Percentiles rank a stretch among this genome's conserved stretches.
These are phyloP conservation scores for Malus orientalis DNA, from an alignment of 306 rosid genomes.

Conservation along the genomic window DNA sequence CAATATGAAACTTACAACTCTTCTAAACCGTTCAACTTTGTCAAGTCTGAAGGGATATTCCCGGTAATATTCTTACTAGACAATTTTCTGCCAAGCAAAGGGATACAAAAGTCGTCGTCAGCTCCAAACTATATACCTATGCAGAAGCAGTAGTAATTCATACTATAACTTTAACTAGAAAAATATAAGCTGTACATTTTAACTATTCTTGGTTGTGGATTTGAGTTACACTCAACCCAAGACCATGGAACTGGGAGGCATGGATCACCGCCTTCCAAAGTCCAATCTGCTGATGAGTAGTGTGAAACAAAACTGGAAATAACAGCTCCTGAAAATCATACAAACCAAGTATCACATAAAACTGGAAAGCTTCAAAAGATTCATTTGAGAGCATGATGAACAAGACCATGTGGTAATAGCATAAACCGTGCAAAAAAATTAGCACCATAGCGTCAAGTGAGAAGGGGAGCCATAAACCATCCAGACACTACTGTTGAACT, in stretches of 20 bases:
- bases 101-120: slow-evolving; percentile 22
- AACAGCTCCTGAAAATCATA: slow-evolving; percentile 46
- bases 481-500: slow-evolving; percentile 3
- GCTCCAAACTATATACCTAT: slow-evolving; percentile 11
- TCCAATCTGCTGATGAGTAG: slow-evolving; percentile 62
- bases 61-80: slow-evolving; percentile 74
- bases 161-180: slow-evolving; percentile 5
- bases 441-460: not conserved
- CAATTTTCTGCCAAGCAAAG: slow-evolving; percentile 52
- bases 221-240: slow-evolving; percentile 80
- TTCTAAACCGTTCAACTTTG: slow-evolving; percentile 63
- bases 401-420: not conserved
- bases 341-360: slow-evolving; percentile 26
- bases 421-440: not conserved
- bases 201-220: slow-evolving; percentile 68
- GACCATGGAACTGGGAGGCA: slow-evolving; percentile 97
- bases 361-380: not conserved
- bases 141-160: slow-evolving; percentile 2
- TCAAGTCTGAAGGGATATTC: slow-evolving; percentile 58
- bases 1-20: slow-evolving; percentile 64
- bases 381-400: not conserved
- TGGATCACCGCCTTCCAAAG: slow-evolving; percentile 92
- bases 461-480: not conserved
- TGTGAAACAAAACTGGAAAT: slow-evolving; percentile 52
- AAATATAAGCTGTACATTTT: slow-evolving; percentile 48